phyloP scores from a whole-genome alignment of 805 yeast genomes.

The Metschnikowia sp. region DNA sequence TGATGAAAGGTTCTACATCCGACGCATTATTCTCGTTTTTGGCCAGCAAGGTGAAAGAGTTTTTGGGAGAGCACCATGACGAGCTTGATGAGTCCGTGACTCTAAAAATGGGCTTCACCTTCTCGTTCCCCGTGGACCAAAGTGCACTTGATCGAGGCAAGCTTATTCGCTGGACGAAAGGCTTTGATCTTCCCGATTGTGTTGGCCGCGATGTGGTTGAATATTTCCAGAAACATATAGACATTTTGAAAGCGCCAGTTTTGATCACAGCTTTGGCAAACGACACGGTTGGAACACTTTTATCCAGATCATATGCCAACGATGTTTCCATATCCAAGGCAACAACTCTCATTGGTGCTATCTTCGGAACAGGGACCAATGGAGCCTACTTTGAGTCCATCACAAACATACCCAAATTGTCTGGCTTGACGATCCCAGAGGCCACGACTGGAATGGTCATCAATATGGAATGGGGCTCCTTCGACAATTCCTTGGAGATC shows the following conservation, averaged over 20 bases:
- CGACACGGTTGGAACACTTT: constrained; percentile 92
- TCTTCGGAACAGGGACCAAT: constrained; percentile 97
- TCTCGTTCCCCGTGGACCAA: constrained; percentile 90
- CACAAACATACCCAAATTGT: constrained; percentile 69
- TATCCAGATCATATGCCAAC: constrained; percentile 82
- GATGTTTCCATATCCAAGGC: constrained; percentile 59
- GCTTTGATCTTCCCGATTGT: constrained; percentile 81
- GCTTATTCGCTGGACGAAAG: constrained; percentile 94
- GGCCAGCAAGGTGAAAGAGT: constrained; percentile 65
- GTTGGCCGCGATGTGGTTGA: constrained; percentile 81
- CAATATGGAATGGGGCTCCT: constrained; percentile 98
- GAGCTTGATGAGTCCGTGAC: constrained; percentile 30
- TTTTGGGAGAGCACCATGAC: constrained; percentile 64
- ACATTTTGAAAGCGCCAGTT: constrained; percentile 57
- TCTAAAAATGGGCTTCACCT: constrained; percentile 86
- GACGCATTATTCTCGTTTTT: constrained; percentile 70
- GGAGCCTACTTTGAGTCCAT: constrained; percentile 88
- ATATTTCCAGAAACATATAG: constrained; percentile 66
- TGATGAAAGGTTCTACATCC: constrained; percentile 62
- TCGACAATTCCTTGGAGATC: constrained; percentile 74
- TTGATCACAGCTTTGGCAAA: constrained; percentile 85
- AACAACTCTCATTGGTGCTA: constrained; percentile 81
- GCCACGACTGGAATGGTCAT: constrained; percentile 64
- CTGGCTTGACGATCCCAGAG: constrained; percentile 31
- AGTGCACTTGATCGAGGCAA: constrained; percentile 75